Evolutionary conservation across 441 rosid genomes (phyloP).

Genomic region (Pelargonium citronellum): DNA sequence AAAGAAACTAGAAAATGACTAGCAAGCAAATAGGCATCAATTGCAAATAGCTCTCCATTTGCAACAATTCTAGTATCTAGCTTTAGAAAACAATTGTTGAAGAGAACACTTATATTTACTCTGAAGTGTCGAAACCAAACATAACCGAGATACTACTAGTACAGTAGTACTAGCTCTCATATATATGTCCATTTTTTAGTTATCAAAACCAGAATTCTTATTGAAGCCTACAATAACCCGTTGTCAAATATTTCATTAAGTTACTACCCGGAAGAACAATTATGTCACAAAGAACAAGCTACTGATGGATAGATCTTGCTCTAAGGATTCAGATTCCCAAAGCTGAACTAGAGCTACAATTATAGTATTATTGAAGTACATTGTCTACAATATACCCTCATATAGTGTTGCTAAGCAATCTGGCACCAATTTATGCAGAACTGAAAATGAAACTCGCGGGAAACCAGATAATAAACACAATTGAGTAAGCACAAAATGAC

Average conservation of each 20-base stretch:
- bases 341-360: background rate
- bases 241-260: no score
- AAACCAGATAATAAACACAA: background rate
- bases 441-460: background rate
- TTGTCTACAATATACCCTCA: background rate
- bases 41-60: background rate
- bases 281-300: background rate
- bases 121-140: background rate
- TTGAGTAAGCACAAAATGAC: background rate
- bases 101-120: background rate
- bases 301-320: background rate
- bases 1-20: background rate
- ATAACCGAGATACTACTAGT: background rate
- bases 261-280: background rate
- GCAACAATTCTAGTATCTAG: background rate
- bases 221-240: no score
- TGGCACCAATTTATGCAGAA: background rate
- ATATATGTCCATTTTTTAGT: background rate
- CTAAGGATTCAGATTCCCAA: constrained; percentile 1
- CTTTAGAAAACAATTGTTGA: background rate
- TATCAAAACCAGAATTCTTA: background rate
- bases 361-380: background rate
- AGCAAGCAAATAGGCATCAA: no score
- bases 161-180: no score
- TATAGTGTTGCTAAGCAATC: background rate